Conservation (phyloP, 495 filamentous ascomycete genomes). For the Cudoniella acicularis region DNA sequence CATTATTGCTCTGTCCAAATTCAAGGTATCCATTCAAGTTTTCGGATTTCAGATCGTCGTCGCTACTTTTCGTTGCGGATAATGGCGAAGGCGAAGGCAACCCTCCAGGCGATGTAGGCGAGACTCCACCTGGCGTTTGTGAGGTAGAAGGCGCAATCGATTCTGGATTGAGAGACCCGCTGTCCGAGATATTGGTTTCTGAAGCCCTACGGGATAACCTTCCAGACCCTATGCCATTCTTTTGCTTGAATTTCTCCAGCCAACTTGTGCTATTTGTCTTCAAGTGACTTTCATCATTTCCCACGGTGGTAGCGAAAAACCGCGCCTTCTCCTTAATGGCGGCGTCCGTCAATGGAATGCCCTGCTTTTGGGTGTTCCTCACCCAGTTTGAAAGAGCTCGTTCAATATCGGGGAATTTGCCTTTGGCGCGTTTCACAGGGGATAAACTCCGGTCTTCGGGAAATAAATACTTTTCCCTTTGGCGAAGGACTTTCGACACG, state of each 20-base stretch:
- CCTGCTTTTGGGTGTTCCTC: constrained; percentile 73
- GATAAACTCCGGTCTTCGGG: constrained; percentile 84
- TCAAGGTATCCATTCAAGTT: constrained; percentile 41
- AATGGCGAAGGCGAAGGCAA: constrained; percentile 62
- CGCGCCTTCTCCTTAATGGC: constrained; percentile 84
- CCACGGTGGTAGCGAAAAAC: constrained; percentile 77
- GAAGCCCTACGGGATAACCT: constrained; percentile 66
- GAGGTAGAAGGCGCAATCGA: constrained; percentile 51
- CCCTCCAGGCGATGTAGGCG: constrained; percentile 65
- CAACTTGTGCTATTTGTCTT: constrained; percentile 73
- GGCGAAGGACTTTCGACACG: constrained; percentile 93
- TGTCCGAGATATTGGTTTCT: constrained; percentile 58
- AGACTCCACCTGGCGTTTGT: constrained; percentile 68
- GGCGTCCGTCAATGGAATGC: constrained; percentile 71
- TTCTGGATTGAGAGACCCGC: constrained; percentile 47
- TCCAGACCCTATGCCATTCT: constrained; percentile 70
- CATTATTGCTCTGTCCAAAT: constrained; percentile 32
- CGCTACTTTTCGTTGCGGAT: constrained; percentile 59
- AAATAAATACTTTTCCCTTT: constrained; percentile 95
- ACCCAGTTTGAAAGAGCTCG: constrained; percentile 90
- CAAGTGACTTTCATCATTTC: constrained; percentile 69
- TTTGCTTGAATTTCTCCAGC: constrained; percentile 97
- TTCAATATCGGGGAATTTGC: constrained; percentile 92
- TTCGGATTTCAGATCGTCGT: constrained; percentile 50
- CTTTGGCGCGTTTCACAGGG: constrained; percentile 84